Percentiles rank a stretch among this genome's conserved stretches.
These are phyloP conservation scores for Emmonsiellopsis sp. DNA, from an alignment of 2,329 filamentous ascomycete species.

Conservation along the genomic window DNA sequence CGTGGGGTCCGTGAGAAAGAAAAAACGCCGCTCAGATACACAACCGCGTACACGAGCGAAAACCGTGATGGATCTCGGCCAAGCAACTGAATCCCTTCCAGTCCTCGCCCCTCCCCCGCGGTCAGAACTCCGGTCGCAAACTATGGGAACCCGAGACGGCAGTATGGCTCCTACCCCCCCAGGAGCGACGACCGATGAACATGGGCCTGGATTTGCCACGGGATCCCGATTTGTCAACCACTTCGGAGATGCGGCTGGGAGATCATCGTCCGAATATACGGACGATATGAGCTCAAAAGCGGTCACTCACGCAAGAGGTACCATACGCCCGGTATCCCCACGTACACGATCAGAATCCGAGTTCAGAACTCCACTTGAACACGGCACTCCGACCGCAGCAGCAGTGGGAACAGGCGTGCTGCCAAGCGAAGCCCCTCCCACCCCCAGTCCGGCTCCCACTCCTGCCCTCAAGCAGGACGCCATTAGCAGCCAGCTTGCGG, in stretches of 20 bases:
- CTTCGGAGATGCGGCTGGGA: neutral
- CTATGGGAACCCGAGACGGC: too few species aligned
- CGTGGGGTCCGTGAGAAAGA: neutral
- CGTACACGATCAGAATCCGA: neutral
- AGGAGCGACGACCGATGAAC: neutral
- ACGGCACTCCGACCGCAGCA: neutral
- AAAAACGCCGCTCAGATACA: neutral
- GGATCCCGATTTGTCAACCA: neutral
- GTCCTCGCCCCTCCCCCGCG: neutral
- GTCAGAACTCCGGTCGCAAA: neutral
- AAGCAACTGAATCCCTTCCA: conserved; percentile 10
- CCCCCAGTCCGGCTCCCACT: neutral
- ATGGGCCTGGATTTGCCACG: neutral
- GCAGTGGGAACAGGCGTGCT: neutral
- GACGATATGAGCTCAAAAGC: conserved; percentile 4
- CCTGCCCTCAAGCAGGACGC: neutral
- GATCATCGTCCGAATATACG: neutral
- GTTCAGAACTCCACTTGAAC: neutral
- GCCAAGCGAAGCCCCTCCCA: neutral
- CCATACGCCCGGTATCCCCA: neutral
- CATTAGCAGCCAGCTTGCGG: neutral
- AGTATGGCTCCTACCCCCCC: neutral
- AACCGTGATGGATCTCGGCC: conserved; percentile 16
- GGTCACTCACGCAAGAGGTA: conserved; percentile 5
- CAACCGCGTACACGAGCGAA: neutral